A percentile compares a stretch with the other conserved stretches of the same genome.
Conservation (phyloP, 352 stramenopile species). For the Globisporangium solare region DNA sequence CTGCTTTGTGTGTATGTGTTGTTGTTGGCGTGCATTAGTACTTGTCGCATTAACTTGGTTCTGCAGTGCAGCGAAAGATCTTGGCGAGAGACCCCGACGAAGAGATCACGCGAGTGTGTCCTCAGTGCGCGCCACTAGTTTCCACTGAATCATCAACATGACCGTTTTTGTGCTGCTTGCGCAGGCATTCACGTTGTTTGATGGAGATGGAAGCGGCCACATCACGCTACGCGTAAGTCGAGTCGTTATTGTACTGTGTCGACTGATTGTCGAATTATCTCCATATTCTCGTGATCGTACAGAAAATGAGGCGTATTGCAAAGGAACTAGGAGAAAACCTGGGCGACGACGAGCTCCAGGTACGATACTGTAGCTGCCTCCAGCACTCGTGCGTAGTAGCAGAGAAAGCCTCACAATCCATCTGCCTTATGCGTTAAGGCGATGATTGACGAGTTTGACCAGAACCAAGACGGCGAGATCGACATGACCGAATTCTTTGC, state of each 20-base stretch:
- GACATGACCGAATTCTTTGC: conserved; percentile 87
- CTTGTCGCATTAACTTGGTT: too few species aligned
- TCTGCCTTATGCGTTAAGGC: conserved; percentile 22
- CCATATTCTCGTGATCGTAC: neutral
- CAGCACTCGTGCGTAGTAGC: neutral
- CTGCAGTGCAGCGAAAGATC: conserved; percentile 72
- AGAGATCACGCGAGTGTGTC: conserved; percentile 80
- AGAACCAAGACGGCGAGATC: conserved; percentile 92
- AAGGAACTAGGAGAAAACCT: conserved; percentile 92
- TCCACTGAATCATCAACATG: neutral
- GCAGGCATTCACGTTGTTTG: conserved; percentile 93
- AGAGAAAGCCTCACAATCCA: neutral
- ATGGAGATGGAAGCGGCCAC: conserved; percentile 87
- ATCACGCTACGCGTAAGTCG: conserved; percentile 72
- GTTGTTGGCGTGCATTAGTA: conserved; percentile 4
- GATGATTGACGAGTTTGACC: conserved; percentile 96
- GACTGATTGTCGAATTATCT: too few species aligned
- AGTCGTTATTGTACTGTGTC: neutral
- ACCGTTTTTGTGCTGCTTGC: neutral
- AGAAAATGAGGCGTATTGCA: conserved; percentile 91
- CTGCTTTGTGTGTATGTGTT: neutral
- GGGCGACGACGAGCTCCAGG: conserved; percentile 86
- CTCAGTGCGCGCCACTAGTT: neutral
- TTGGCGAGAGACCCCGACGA: conserved; percentile 87
- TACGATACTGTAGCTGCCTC: conserved; percentile 15